These are phyloP conservation scores for Teratosphaeria zuluensis DNA, from an alignment of 2,329 filamentous ascomycete genomes.

Conservation along the genomic window DNA sequence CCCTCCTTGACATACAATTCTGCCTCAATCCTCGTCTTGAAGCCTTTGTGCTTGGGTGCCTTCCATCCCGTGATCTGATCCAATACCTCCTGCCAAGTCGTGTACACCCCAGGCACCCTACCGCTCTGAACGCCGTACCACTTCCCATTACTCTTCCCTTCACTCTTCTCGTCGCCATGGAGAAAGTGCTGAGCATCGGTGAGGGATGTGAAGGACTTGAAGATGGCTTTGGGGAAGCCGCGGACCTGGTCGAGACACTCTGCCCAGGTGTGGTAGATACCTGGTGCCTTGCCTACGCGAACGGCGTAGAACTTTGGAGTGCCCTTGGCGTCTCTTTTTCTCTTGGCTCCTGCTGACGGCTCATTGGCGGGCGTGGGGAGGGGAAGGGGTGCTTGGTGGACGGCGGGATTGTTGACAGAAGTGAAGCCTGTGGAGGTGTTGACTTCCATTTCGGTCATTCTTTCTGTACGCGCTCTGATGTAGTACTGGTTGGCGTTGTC, in stretches of 20 bases:
- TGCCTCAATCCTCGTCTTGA: conserved; percentile 52
- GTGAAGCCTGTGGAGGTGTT: conserved; percentile 23
- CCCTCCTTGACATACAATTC: conserved; percentile 57
- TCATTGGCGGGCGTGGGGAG: background rate
- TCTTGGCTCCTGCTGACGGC: conserved; percentile 37
- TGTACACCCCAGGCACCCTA: conserved; percentile 51
- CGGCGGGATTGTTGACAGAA: conserved; percentile 10
- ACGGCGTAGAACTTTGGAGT: conserved; percentile 55
- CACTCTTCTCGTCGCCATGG: conserved; percentile 36
- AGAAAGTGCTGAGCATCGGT: conserved; percentile 74
- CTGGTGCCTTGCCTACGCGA: conserved; percentile 48
- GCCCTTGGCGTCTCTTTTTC: conserved; percentile 38
- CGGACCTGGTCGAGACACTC: conserved; percentile 54
- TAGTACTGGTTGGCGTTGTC: background rate
- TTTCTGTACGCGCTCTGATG: background rate
- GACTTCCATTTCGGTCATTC: background rate
- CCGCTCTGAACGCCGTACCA: conserved; percentile 54
- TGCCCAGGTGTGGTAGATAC: conserved; percentile 54
- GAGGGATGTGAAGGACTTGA: conserved; percentile 66
- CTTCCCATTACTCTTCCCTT: conserved; percentile 23
- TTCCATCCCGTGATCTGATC: conserved; percentile 65
- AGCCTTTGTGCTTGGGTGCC: conserved; percentile 47
- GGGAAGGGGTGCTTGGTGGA: conserved; percentile 3
- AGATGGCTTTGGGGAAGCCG: conserved; percentile 43
- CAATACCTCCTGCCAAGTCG: conserved; percentile 59